Evolutionary conservation across 352 stramenopile species (phyloP).

Genomic region (Pythium scleroteichum): DNA sequence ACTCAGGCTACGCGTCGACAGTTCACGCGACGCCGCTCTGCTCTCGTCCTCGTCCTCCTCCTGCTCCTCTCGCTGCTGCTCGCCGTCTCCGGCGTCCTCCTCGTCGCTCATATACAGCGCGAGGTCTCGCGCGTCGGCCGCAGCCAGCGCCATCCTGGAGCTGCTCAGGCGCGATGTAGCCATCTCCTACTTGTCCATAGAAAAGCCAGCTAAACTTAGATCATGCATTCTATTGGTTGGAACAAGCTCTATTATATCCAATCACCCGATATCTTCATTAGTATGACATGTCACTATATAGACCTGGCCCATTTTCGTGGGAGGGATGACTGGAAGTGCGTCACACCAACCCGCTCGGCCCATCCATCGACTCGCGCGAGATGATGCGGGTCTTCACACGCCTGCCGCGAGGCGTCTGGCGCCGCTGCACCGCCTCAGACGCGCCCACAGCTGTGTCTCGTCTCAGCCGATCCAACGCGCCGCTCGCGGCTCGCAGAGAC

Average conservation of each 20-base stretch:
- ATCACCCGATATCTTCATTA: constrained; percentile 7
- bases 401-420: constrained; percentile 15
- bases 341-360: not conserved
- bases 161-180: not conserved
- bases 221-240: constrained; percentile 6
- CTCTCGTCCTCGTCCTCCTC: constrained; percentile 13
- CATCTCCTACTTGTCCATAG: not conserved
- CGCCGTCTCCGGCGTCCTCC: constrained; percentile 26
- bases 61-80: constrained; percentile 3
- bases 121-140: constrained; percentile 40
- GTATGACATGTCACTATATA: constrained; percentile 15
- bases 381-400: constrained; percentile 19
- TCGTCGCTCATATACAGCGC: constrained; percentile 47
- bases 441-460: not conserved
- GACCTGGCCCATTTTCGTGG: not conserved
- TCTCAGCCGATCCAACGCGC: not conserved
- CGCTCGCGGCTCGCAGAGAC: not conserved
- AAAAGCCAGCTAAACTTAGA: not conserved
- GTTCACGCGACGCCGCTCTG: constrained; percentile 3
- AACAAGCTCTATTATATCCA: constrained; percentile 3
- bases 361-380: constrained; percentile 3
- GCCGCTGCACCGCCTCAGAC: not conserved
- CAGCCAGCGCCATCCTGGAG: constrained; percentile 26
- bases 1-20: constrained; percentile 27
- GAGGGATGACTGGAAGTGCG: constrained; percentile 18